Evolutionary conservation across 805 yeast genomes (phyloP), one percentile per base, ranked within the genome.

Genomic region (Starmerella powellii): DNA sequence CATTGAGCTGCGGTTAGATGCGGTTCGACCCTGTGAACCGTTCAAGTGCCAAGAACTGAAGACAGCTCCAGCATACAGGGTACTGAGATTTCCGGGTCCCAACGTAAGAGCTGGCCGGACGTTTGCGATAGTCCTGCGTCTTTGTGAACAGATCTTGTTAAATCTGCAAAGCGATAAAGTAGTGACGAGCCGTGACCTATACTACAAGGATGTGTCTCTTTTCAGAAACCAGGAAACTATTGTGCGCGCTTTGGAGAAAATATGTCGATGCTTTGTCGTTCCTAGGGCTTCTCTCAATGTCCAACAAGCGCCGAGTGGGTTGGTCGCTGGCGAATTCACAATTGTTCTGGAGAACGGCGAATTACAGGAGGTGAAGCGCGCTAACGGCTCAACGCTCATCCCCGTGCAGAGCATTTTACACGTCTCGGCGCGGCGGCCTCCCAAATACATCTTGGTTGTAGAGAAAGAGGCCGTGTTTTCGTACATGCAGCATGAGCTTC

Each of bases 241-340:
- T 1, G 68, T 70, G 39, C 42, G 54, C 2, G 53, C 63, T 2
- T 45, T 78, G 1, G 67, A 64, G 13, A 50, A 54, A 16, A 44
- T 77, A 1, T 58, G 68, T 4, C 36, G 50, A 3, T 54, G 70
- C 4, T 53, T 76, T 27, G 61, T 57, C 1, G 60, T 69, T 3
- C 49, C 66, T 0, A 54, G 71, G 6, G 59, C 51, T 13, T 50
- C 53, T 1, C 54, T 78, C 12, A 67, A 67, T 12, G 63, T 78
- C 2, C 62, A 62, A 6, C 72, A 80, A 1, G 63, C 74, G 5
- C 78, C 72, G 32, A 77, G 75, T 50, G 82, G 83, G 0, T 56
- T 75, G 21, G 53, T 75, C 4, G 68, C 51, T 38, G 75, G 72
- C 1, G 58, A 66, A 34, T 31, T 68, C 19, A 37, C 48, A 2